A percentile compares a stretch with the other conserved stretches of the same genome.
phyloP scores from a whole-genome alignment of 1,139 yeast genomes.

The Pichia sp. region DNA sequence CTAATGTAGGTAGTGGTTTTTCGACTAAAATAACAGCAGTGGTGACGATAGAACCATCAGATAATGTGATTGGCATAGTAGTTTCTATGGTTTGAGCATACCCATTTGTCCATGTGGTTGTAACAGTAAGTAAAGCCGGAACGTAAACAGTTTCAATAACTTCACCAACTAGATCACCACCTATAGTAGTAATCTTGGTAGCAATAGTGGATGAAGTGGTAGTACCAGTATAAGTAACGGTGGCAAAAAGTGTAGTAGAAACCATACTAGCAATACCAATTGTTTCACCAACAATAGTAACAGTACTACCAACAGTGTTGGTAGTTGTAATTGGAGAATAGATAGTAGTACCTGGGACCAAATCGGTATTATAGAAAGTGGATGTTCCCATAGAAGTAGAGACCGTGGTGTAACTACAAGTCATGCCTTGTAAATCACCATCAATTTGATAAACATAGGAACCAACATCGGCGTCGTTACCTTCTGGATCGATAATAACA shows the following conservation, averaged over 20 bases:
- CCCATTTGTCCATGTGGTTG: constrained; percentile 7
- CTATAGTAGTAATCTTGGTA: background rate
- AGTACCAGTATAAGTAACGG: constrained; percentile 1
- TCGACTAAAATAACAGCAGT: background rate
- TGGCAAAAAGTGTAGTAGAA: background rate
- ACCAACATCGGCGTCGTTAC: constrained; percentile 1
- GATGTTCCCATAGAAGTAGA: constrained; percentile 5
- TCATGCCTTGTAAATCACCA: constrained; percentile 6
- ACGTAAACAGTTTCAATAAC: constrained; percentile 2
- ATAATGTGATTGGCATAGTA: background rate
- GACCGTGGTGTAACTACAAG: constrained; percentile 5
- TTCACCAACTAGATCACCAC: constrained; percentile 1
- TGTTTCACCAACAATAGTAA: constrained; percentile 5
- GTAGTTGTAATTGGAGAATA: constrained; percentile 8
- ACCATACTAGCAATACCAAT: constrained; percentile 10
- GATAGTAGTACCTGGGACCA: constrained; percentile 11
- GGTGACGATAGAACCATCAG: constrained; percentile 3
- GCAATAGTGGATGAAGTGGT: background rate
- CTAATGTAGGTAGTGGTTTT: constrained; percentile 5
- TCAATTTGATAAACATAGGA: constrained; percentile 13
- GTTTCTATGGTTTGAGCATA: background rate
- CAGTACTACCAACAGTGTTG: background rate
- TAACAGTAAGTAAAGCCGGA: constrained; percentile 7
- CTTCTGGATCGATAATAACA: constrained; percentile 7
- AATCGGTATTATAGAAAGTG: constrained; percentile 4